Conservation (phyloP, 495 filamentous ascomycete species). For the Lindgomyces ingoldianus region DNA sequence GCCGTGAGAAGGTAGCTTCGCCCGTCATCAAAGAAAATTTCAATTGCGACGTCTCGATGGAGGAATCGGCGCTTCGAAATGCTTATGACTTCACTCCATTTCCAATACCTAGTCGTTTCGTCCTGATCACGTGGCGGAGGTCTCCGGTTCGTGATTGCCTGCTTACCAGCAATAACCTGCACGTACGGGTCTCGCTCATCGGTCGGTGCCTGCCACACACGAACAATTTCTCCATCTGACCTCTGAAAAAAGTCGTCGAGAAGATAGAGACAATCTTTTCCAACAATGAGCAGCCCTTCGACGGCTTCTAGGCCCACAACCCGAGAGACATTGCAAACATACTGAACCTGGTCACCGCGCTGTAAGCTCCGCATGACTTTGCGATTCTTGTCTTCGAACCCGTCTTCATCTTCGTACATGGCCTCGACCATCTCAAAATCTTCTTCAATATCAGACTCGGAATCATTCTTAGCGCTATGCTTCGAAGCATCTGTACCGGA, state of each 20-base stretch:
- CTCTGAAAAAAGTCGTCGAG: slow-evolving; percentile 94
- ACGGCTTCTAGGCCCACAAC: slow-evolving; percentile 89
- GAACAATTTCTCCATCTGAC: slow-evolving; percentile 91
- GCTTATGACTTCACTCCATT: slow-evolving; percentile 90
- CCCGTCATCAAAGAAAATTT: slow-evolving; percentile 95
- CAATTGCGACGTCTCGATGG: slow-evolving; percentile 91
- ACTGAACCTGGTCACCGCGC: slow-evolving; percentile 87
- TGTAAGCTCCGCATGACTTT: slow-evolving; percentile 95
- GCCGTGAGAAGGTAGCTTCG: slow-evolving; percentile 90
- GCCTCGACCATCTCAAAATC: slow-evolving; percentile 95
- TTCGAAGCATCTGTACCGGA: slow-evolving; percentile 9
- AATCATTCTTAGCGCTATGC: slow-evolving; percentile 10
- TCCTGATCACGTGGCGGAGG: slow-evolving; percentile 58
- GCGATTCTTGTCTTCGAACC: slow-evolving; percentile 93
- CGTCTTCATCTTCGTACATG: slow-evolving; percentile 75
- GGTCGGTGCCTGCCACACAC: slow-evolving; percentile 86
- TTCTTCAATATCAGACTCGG: slow-evolving; percentile 51
- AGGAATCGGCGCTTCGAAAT: slow-evolving; percentile 96
- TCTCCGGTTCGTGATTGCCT: slow-evolving; percentile 55
- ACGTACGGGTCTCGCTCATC: slow-evolving; percentile 96
- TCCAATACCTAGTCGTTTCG: slow-evolving; percentile 85
- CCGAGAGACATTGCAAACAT: slow-evolving; percentile 90
- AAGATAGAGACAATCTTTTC: slow-evolving; percentile 91
- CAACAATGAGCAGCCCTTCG: slow-evolving; percentile 88
- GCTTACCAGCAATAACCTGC: slow-evolving; percentile 77